A percentile compares a stretch with the other conserved stretches of the same genome.
These are phyloP conservation scores for Talaromyces stipitatus DNA, from an alignment of 495 filamentous ascomycete genomes.

Conservation along the genomic window DNA sequence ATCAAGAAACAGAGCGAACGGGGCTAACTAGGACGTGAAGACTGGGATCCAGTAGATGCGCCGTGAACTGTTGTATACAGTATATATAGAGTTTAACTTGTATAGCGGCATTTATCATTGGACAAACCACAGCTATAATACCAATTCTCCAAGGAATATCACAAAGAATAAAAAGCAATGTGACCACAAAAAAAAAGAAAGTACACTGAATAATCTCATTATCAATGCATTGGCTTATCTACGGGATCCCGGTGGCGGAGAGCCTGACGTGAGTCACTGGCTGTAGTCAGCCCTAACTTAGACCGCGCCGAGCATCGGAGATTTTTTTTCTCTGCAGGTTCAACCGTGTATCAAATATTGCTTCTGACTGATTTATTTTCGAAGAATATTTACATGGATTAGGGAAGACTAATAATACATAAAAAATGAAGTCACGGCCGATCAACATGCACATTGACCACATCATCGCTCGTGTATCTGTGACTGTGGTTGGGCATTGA, in stretches of 20 bases:
- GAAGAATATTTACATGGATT: background rate
- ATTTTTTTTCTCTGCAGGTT: no score
- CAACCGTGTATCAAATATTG: no score
- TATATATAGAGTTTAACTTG: background rate
- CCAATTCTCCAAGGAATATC: background rate
- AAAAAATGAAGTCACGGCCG: background rate
- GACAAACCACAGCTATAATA: background rate
- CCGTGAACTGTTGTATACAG: background rate
- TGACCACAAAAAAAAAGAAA: background rate
- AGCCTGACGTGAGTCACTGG: background rate
- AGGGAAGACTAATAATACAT: background rate
- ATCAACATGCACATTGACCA: background rate
- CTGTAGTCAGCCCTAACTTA: background rate
- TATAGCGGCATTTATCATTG: background rate
- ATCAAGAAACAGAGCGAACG: background rate
- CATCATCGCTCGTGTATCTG: background rate
- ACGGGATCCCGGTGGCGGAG: background rate
- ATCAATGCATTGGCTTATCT: background rate
- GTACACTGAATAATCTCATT: background rate
- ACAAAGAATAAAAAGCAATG: background rate
- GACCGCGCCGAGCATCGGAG: background rate
- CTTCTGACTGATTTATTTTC: background rate
- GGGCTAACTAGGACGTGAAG: conserved; percentile 4
- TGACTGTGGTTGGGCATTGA: background rate
- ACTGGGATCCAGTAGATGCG: conserved; percentile 34